Base-by-base conservation (phyloP, 495 filamentous ascomycete species). In the Saxophila tyrrhenica region DNA sequence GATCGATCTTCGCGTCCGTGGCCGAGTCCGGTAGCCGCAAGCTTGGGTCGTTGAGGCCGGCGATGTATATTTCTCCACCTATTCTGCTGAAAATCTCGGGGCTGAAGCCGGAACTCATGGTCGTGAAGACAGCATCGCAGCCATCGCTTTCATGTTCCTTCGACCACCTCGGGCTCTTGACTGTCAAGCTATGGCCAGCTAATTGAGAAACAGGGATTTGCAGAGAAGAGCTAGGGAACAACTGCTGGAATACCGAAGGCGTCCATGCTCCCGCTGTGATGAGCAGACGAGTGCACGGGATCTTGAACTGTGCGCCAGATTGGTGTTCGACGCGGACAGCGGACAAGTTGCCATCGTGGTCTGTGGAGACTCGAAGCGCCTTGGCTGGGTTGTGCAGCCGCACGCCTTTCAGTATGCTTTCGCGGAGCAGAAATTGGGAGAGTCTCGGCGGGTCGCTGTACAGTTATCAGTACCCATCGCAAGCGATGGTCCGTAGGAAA, bases 241-340 rank as follows among this genome's bases (percentile, higher is more conserved):
- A 73, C 1, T 68, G 71, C 15, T 63, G 50, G 62, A 87, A 83
- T 11, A 85, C 81, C 15, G 65, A 57, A 0, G 75, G 71, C 1
- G 83, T 82, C 87, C 87, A 92, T 0, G 79, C 74, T 16, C 87
- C 85, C 0, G 83, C 78, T 1, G 84, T 67, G 55, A 92, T 71
- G 16, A 89, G 64, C 20, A 92, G 39, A 48, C 69, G 74, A 47
- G 65, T 75, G 69, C 58, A 60, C 0, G 58, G 58, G n/a, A 60
- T 48, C 25, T 49, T 56, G 11, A 75, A 72, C 48, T 75, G 77
- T 1, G 67, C 68, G n/a, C 76, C 73, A 3, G 71, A 65, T 25
- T 70, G 65, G 41, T 71, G 63, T 7, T 64, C 63, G 19, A 83
- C 65, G 15, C 69, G 62, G 7, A 82, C 59, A 46, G 72, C 72